These are phyloP conservation scores for Solanum hybrid DNA, from an alignment of 305 asterid genomes.

Conservation along the genomic window DNA sequence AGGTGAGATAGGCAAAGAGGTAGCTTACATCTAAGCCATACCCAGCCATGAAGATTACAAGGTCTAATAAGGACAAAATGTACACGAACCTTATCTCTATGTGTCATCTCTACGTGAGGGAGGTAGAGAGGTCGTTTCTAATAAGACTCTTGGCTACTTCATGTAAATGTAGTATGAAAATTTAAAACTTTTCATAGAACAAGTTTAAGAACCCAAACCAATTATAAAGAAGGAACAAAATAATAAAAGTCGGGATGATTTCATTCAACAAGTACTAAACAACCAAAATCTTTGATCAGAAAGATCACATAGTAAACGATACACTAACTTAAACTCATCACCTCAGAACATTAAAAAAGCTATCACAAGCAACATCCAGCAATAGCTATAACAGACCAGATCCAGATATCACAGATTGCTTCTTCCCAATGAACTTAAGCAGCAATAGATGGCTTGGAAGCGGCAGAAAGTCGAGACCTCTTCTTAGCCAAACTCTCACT, in stretches of 20 bases:
- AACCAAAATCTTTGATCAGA: constrained; percentile 6
- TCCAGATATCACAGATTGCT: not conserved
- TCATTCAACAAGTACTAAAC: not conserved
- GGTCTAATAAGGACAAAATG: not conserved
- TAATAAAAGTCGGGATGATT: not conserved
- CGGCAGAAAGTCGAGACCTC: constrained; percentile 29
- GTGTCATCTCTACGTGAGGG: not conserved
- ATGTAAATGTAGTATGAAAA: not conserved
- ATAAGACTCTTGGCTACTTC: not conserved
- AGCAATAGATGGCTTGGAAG: constrained; percentile 26
- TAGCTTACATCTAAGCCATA: not conserved
- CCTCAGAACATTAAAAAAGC: not conserved
- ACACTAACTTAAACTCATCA: not conserved
- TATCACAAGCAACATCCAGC: not conserved
- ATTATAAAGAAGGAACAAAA: not conserved
- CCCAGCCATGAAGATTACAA: not conserved
- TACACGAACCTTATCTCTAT: not conserved
- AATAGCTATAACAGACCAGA: not conserved
- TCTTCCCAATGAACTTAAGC: constrained; percentile 2
- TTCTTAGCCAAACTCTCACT: constrained; percentile 37
- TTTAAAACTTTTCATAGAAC: not conserved
- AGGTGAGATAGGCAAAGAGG: not conserved
- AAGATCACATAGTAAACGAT: not conserved
- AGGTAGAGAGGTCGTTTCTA: not conserved
- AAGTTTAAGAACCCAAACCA: not conserved